These are phyloP conservation scores for Dalbergia cochinchinensis DNA, from an alignment of 306 rosid genomes.

Conservation along the genomic window DNA sequence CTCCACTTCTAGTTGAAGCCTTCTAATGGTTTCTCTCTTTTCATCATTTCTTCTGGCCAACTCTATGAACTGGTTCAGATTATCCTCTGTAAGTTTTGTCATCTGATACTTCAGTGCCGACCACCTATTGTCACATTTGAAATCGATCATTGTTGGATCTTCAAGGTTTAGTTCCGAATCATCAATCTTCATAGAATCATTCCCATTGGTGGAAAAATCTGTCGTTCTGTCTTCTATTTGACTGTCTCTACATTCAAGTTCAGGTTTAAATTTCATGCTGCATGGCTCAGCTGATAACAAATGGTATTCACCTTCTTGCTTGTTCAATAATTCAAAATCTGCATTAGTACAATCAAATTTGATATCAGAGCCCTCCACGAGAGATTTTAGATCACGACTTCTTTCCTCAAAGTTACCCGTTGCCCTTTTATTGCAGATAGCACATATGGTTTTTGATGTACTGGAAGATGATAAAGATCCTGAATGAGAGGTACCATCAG, in stretches of 20 bases:
- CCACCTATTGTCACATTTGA: conserved; percentile 47
- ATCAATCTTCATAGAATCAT: conserved; percentile 35
- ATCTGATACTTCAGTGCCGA: conserved; percentile 43
- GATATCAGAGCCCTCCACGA: not conserved
- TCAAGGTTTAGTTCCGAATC: conserved; percentile 37
- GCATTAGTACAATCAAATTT: conserved; percentile 24
- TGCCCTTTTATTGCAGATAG: conserved; percentile 41
- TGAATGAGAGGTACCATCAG: conserved; percentile 30
- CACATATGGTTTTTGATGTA: conserved; percentile 30
- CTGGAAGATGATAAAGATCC: conserved; percentile 43
- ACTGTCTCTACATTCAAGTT: conserved; percentile 40
- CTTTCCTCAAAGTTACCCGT: conserved; percentile 22
- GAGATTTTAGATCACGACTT: conserved; percentile 36
- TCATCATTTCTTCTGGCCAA: conserved; percentile 64
- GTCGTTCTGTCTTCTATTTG: conserved; percentile 42
- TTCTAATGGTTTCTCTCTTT: conserved; percentile 65
- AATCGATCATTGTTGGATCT: conserved; percentile 40
- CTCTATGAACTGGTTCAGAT: conserved; percentile 54
- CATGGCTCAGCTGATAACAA: conserved; percentile 32
- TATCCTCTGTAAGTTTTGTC: conserved; percentile 60
- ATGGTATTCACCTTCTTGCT: conserved; percentile 43
- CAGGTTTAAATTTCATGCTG: conserved; percentile 30
- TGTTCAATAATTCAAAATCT: conserved; percentile 32
- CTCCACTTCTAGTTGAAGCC: conserved; percentile 56
- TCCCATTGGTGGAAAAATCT: conserved; percentile 13